Base-by-base conservation (phyloP, 2,329 filamentous ascomycete genomes). In the Fusarium paranaense region DNA sequence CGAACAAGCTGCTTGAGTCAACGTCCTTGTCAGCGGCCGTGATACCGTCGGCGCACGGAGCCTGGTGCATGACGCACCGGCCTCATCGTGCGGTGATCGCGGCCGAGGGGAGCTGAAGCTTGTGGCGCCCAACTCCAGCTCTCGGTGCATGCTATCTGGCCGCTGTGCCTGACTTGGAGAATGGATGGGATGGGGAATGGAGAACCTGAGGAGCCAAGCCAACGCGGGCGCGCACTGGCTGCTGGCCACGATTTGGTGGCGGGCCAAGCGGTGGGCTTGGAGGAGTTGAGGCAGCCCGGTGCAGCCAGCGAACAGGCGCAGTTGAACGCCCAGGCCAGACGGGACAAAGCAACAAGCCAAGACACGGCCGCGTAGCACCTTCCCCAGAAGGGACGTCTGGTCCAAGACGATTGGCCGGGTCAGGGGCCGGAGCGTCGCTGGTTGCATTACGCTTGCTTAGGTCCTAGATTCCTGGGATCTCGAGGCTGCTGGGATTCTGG, bases 321-420 rank as follows among this genome's bases (percentile, higher is more conserved):
- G 63, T 72, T 66, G 59, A 72, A 75, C 71, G 75, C 73, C 71
- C 58, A 76, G 69, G 62, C 76, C 73, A 76, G 64, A 54, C 72
- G 73, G 76, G 73, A 78, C 66, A 76, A 78, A 78, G 76, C 67
- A 76, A 76, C n/a, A 61, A 73, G 73, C 57, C 73, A 69, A 73
- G 69, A 67, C 62, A 54, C 63, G 73, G 74, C 76, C 64, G 60
- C 54, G 62, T 57, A 67, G 67, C 63, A 64, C 74, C 66, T 74
- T 72, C 69, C 76, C 70, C 67, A 72, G 67, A 76, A 73, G 64
- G 68, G 70, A 47, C 58, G 32, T 20, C 27, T 63, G 47, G 62
- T 64, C 25, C 14, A 42, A 27, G 42, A 54, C 58, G 50, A 78
- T 78, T 78, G 75, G 77, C 62, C 74, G 76, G 76, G 74, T 70